Evolutionary conservation across 768 basidiomycete genomes (phyloP).

Genomic region (Rhizopogon roseolus): DNA sequence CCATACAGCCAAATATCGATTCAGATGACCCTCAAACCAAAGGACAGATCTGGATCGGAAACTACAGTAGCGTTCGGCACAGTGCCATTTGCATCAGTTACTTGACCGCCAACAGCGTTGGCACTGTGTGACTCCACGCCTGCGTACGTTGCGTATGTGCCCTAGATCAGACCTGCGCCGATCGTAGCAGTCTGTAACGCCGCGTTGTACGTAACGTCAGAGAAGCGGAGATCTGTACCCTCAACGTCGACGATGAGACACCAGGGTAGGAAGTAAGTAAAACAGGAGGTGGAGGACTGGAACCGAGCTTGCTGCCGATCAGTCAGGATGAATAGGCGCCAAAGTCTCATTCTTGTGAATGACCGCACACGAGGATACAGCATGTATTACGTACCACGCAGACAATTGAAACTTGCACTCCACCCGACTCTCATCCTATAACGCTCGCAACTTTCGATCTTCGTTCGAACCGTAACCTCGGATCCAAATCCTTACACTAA

Average conservation of each 20-base stretch:
- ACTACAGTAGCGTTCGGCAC: conserved; percentile 3
- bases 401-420: too few relatives aligned
- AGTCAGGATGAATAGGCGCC: too few relatives aligned
- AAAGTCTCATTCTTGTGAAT: too few relatives aligned
- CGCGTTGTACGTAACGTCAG: conserved; percentile 34
- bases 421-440: too few relatives aligned
- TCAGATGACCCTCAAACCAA: conserved; percentile 29
- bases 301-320: too few relatives aligned
- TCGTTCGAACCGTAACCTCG: too few relatives aligned
- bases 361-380: too few relatives aligned
- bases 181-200: conserved; percentile 32
- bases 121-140: conserved; percentile 24
- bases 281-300: too few relatives aligned
- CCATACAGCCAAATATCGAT: neutral
- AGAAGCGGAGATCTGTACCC: conserved; percentile 23
- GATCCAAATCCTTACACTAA: too few relatives aligned
- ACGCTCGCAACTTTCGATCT: too few relatives aligned
- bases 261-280: conserved; percentile 24
- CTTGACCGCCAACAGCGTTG: conserved; percentile 29
- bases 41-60: conserved; percentile 33
- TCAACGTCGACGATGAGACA: conserved; percentile 46
- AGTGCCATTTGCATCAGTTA: conserved; percentile 33
- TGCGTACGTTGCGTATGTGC: conserved; percentile 52
- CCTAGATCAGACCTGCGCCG: conserved; percentile 48
- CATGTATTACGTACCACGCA: too few relatives aligned